phyloP scores from a whole-genome alignment of 1,284 basidiomycete species.

The Cerrena zonata region DNA sequence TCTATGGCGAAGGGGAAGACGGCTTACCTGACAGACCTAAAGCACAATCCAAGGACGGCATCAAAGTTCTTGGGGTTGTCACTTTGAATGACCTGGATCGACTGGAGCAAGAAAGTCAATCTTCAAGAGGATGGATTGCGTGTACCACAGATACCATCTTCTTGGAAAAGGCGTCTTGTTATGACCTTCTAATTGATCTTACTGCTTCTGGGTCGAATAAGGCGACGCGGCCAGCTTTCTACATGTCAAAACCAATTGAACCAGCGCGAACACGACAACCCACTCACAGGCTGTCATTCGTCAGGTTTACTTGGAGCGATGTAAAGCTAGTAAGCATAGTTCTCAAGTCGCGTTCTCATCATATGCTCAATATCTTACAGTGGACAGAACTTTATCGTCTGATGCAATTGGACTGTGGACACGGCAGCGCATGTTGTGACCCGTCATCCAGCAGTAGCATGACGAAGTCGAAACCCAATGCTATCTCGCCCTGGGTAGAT shows the following conservation, averaged over 20 bases:
- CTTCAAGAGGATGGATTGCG: slow-evolving; percentile 70
- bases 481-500: slow-evolving; percentile 55
- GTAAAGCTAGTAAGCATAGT: slow-evolving; percentile 52
- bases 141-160: slow-evolving; percentile 80
- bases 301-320: slow-evolving; percentile 77
- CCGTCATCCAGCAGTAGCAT: slow-evolving; percentile 7
- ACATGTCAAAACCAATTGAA: slow-evolving; percentile 46
- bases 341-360: neutral
- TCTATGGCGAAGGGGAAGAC: slow-evolving; percentile 17
- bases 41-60: slow-evolving; percentile 45
- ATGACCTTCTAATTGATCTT: slow-evolving; percentile 72
- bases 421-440: slow-evolving; percentile 18
- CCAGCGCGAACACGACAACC: slow-evolving; percentile 34
- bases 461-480: slow-evolving; percentile 8
- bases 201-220: slow-evolving; percentile 38
- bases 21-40: slow-evolving; percentile 28
- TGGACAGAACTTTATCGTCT: slow-evolving; percentile 72
- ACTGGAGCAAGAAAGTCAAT: slow-evolving; percentile 47
- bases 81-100: slow-evolving; percentile 66
- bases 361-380: slow-evolving; percentile 27
- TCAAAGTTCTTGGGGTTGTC: slow-evolving; percentile 69
- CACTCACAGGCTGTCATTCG: slow-evolving; percentile 50
- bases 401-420: slow-evolving; percentile 41
- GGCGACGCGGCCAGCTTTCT: slow-evolving; percentile 51
- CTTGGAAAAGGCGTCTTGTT: slow-evolving; percentile 68